Conservation (phyloP, 148 eudicot species). For the Amaranthus palmeri region DNA sequence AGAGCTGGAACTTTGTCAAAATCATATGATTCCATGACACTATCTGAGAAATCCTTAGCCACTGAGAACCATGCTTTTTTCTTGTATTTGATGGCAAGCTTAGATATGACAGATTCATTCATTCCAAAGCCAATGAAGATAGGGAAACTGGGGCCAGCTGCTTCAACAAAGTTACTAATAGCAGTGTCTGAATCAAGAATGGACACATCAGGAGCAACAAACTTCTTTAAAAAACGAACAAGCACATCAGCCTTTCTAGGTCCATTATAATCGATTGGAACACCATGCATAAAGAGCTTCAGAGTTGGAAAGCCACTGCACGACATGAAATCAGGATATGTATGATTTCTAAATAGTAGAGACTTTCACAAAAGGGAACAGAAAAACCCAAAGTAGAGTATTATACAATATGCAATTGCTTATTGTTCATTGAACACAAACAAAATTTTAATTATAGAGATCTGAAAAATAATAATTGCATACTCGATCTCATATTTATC, state of each 20-base stretch:
- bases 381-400: neutral
- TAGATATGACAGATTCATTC: slow-evolving; percentile 60
- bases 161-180: slow-evolving; percentile 59
- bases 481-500: slow-evolving; percentile 88
- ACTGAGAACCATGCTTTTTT: slow-evolving; percentile 93
- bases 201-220: slow-evolving; percentile 86
- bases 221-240: slow-evolving; percentile 68
- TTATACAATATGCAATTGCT: neutral
- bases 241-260: slow-evolving; percentile 72
- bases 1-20: slow-evolving; percentile 93
- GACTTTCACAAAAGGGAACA: neutral
- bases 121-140: slow-evolving; percentile 83
- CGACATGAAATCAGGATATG: slow-evolving; percentile 7
- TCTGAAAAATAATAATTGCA: slow-evolving; percentile 24
- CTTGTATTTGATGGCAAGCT: slow-evolving; percentile 76
- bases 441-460: neutral
- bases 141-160: slow-evolving; percentile 75
- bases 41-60: slow-evolving; percentile 82
- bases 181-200: slow-evolving; percentile 66
- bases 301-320: slow-evolving; percentile 96
- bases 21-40: slow-evolving; percentile 65
- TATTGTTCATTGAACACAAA: neutral
- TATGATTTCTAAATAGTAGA: neutral
- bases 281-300: slow-evolving; percentile 82
- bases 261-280: slow-evolving; percentile 77